Conservation (phyloP, 768 basidiomycete species). For the Rhodotorula graminis region DNA sequence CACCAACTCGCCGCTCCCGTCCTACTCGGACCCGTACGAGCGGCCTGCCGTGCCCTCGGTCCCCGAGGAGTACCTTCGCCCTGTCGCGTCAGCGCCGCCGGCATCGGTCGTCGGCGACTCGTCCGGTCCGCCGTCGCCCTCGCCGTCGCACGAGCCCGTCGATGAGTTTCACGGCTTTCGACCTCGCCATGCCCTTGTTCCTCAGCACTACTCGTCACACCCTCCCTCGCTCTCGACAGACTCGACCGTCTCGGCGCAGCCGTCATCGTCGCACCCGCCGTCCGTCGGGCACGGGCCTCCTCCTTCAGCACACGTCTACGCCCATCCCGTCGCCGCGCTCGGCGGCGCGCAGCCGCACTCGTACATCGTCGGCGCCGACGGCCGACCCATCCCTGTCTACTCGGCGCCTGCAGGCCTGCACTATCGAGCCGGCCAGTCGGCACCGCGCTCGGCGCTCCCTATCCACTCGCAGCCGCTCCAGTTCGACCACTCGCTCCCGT, state of each 20-base stretch:
- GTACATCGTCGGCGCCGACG: slow-evolving; percentile 22
- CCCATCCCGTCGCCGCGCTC: neutral
- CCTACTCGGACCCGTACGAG: neutral
- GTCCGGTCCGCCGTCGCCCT: too few species aligned
- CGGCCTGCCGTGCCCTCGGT: slow-evolving; percentile 9
- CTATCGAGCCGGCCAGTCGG: neutral
- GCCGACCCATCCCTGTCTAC: slow-evolving; percentile 29
- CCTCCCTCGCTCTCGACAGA: neutral
- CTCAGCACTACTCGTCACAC: too few species aligned
- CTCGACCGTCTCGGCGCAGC: neutral
- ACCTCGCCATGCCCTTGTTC: slow-evolving; percentile 3
- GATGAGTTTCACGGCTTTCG: slow-evolving; percentile 30
- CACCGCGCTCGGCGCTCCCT: neutral
- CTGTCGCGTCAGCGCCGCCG: neutral
- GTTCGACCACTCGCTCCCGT: slow-evolving; percentile 15
- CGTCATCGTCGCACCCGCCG: neutral
- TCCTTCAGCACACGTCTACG: too few species aligned
- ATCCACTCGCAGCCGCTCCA: slow-evolving; percentile 23
- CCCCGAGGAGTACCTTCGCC: neutral
- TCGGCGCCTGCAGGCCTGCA: neutral
- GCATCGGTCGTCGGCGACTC: neutral
- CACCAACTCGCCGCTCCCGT: slow-evolving; percentile 14
- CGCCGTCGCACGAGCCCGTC: neutral
- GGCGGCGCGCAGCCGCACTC: slow-evolving; percentile 18
- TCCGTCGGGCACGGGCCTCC: too few species aligned